Evolutionary conservation across 163 green algal species (phyloP).

Genomic region (Chlorella variabilis): DNA sequence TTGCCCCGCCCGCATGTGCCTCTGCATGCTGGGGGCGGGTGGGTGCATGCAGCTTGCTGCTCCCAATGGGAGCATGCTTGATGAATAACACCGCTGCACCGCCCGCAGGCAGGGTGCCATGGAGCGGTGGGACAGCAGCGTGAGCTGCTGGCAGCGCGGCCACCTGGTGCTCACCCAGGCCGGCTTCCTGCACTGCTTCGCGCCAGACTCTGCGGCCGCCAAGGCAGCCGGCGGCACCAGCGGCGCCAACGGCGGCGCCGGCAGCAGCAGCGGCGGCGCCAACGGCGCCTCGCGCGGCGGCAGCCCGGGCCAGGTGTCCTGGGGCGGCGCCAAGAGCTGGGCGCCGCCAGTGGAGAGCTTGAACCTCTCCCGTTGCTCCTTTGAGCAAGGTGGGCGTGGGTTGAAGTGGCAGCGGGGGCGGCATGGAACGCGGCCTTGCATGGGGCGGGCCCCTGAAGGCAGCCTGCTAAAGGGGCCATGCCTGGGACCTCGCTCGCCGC

Average conservation of each 20-base stretch:
- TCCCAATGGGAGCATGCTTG: too few species aligned
- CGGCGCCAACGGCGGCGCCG: too few species aligned
- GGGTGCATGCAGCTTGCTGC: too few species aligned
- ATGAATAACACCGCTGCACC: too few species aligned
- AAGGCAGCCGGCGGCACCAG: constrained; percentile 9
- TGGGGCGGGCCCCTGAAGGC: too few species aligned
- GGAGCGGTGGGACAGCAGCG: constrained; percentile 57
- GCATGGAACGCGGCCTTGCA: too few species aligned
- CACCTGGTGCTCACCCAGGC: constrained; percentile 82
- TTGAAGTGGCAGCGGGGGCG: too few species aligned
- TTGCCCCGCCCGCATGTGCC: too few species aligned
- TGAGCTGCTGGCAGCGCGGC: constrained; percentile 56
- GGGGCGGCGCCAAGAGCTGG: constrained; percentile 25
- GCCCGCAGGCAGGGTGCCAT: constrained; percentile 70
- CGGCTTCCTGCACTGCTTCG: constrained; percentile 85
- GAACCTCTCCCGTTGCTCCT: constrained; percentile 61
- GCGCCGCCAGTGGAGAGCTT: constrained; percentile 54
- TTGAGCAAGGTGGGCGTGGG: constrained; percentile 50
- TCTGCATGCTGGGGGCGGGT: too few species aligned
- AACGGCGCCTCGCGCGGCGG: not conserved
- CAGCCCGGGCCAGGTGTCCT: constrained; percentile 23
- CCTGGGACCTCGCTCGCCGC: too few species aligned
- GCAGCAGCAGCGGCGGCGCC: not conserved
- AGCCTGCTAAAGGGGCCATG: too few species aligned
- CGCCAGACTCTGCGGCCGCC: not conserved